These are phyloP conservation scores for Marasmius oreades DNA, from an alignment of 1,284 basidiomycete species.

Conservation along the genomic window DNA sequence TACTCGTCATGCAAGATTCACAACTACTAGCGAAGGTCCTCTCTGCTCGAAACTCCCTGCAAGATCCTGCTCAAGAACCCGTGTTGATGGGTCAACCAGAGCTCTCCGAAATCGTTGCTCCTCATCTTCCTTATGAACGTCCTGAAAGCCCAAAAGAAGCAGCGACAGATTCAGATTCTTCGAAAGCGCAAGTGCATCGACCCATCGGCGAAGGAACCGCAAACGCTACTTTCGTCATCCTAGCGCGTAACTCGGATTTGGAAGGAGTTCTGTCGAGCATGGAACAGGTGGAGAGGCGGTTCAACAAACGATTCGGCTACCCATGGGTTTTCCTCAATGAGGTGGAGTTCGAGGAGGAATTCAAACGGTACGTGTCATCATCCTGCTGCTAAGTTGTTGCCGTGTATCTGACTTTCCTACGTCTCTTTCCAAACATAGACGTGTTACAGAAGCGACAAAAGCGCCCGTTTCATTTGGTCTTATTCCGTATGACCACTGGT, in stretches of 20 bases:
- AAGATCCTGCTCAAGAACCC: too few relatives aligned
- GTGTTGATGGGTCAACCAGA: too few relatives aligned
- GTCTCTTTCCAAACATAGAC: background rate
- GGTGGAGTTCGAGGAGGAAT: slow-evolving; percentile 63
- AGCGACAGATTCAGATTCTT: too few relatives aligned
- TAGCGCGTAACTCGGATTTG: slow-evolving; percentile 40
- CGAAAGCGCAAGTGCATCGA: background rate
- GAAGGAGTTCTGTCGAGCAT: slow-evolving; percentile 34
- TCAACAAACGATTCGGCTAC: slow-evolving; percentile 65
- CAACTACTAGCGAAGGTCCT: too few relatives aligned
- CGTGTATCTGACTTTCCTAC: background rate
- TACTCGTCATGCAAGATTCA: too few relatives aligned
- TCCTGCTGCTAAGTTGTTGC: background rate
- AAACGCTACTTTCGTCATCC: slow-evolving; percentile 44
- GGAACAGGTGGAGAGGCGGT: slow-evolving; percentile 50
- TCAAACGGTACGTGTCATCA: slow-evolving; percentile 45
- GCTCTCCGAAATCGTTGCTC: too few relatives aligned
- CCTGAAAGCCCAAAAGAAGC: too few relatives aligned
- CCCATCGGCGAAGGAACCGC: slow-evolving; percentile 22
- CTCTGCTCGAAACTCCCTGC: too few relatives aligned
- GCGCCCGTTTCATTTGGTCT: slow-evolving; percentile 48
- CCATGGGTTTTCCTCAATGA: slow-evolving; percentile 77
- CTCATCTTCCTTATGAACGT: too few relatives aligned
- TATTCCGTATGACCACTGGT: slow-evolving; percentile 44
- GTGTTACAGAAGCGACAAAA: slow-evolving; percentile 18